Conservation (phyloP, 2,329 filamentous ascomycete genomes). For the Paradendryphiella salina region DNA sequence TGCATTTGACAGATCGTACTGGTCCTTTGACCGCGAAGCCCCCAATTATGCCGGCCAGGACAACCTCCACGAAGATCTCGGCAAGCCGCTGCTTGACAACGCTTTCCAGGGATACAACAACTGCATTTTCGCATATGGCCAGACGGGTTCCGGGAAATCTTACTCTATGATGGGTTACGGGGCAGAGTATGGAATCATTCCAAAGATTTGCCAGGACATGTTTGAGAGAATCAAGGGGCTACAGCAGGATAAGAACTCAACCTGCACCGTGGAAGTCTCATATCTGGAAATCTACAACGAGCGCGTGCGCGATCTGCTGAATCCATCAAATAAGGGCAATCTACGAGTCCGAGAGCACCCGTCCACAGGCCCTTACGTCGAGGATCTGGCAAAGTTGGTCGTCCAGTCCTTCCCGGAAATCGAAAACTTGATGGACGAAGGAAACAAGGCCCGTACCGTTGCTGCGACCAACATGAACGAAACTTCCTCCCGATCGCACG, state of each 20-base stretch:
- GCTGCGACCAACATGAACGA: constrained; percentile 99
- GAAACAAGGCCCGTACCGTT: constrained; percentile 97
- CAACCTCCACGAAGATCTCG: constrained; percentile 84
- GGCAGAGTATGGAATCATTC: constrained; percentile 92
- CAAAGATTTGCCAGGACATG: constrained; percentile 96
- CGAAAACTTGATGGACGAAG: constrained; percentile 97
- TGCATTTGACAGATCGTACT: constrained; percentile 96
- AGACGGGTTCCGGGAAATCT: constrained; percentile 97
- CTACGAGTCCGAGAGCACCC: constrained; percentile 97
- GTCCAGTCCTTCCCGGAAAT: constrained; percentile 94
- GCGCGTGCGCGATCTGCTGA: constrained; percentile 90
- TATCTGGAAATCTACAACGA: constrained; percentile 99
- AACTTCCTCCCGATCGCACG: constrained; percentile 96
- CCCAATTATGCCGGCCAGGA: constrained; percentile 87
- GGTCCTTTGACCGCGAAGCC: constrained; percentile 88
- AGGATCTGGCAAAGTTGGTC: constrained; percentile 93
- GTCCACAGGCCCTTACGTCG: constrained; percentile 95
- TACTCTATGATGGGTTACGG: constrained; percentile 99
- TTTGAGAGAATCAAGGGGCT: constrained; percentile 79
- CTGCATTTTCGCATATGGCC: constrained; percentile 98
- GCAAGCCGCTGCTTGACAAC: constrained; percentile 90
- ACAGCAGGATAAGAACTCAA: constrained; percentile 73
- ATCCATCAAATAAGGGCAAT: constrained; percentile 93
- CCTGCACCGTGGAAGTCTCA: constrained; percentile 94
- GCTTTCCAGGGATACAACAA: constrained; percentile 99